Evolutionary conservation across 2,329 filamentous ascomycete species (phyloP), one percentile per base, ranked within the genome.

Genomic region (Aspergillus amoenus): DNA sequence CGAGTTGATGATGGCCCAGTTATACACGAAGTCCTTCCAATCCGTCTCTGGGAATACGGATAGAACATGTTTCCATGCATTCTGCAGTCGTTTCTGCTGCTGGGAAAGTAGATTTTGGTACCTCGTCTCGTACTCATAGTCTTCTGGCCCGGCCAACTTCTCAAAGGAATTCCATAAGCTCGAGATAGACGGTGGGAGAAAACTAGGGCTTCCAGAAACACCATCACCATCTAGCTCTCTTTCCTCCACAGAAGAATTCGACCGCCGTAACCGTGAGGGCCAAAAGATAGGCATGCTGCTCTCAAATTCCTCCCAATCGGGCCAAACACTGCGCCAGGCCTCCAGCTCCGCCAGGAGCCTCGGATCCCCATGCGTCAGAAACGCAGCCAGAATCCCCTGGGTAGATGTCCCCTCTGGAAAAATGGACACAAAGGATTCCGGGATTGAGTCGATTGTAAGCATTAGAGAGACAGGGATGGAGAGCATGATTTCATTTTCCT

Each of bases 331-430:
- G 65, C 82, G 80, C 89, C 89, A 93, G 12, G 77, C 69, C 0
- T 75, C 73, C 59, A 83, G 80, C 24, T 79, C 78, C 13, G 74
- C 66, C 3, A 77, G 68, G 0, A 71, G 68, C 55, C 85, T 79
- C 11, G 68, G 59, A 21, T 75, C 68, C 7, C 70, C 69, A 21
- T 88, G 78, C 2, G 84, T 81, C 4, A 92, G 77, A 59, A 85
- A 84, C 2, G 86, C 81, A 5, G 90, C 88, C 4, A 95, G 79
- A 43, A 90, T 82, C 21, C 86, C 88, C 64, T 95, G 91, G 24
- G 88, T 81, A 1, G 85, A 83, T 48, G 83, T 80, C 8, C 80
- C 78, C 18, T 78, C 75, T 0, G 81, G 79, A 13, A 88, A 79
- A 18, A 74, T 76, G 5, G 75, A 70, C 49, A 79, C 72, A 52